Conservation (phyloP, 225 moss, liverwort and hornwort genomes). For the Pseudisothecium myosuroides region DNA sequence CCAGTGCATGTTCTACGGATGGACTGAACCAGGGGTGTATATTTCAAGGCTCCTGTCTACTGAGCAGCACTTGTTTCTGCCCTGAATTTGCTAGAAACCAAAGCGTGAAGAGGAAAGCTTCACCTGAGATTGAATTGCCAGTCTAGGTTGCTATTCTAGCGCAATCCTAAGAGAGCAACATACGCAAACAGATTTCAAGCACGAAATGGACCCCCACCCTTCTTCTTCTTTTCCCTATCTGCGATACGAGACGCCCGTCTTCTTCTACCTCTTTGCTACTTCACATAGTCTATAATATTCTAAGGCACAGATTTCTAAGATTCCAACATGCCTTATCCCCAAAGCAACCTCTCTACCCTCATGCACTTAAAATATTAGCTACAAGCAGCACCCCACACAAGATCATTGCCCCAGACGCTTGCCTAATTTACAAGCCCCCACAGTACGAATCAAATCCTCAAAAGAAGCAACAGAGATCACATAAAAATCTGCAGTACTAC, state of each 20-base stretch:
- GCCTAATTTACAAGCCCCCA: background rate
- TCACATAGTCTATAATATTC: background rate
- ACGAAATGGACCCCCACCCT: background rate
- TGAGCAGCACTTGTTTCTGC: background rate
- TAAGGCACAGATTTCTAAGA: background rate
- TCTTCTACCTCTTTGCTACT: background rate
- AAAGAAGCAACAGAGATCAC: background rate
- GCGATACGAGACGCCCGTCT: background rate
- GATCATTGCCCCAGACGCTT: background rate
- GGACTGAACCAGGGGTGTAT: background rate
- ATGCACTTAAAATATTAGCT: background rate
- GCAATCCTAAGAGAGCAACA: background rate
- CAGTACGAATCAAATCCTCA: background rate
- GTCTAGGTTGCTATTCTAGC: background rate
- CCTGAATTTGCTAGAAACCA: background rate
- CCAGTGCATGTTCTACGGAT: background rate
- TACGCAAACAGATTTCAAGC: background rate
- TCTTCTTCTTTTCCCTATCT: background rate
- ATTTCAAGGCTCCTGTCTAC: background rate
- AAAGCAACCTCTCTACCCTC: background rate
- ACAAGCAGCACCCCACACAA: background rate
- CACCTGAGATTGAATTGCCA: background rate
- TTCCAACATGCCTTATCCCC: conserved; percentile 4
- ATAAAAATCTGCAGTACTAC: background rate
- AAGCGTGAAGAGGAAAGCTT: background rate